Evolutionary conservation across 495 filamentous ascomycete genomes (phyloP).

Genomic region (Penicillium goetzii): DNA sequence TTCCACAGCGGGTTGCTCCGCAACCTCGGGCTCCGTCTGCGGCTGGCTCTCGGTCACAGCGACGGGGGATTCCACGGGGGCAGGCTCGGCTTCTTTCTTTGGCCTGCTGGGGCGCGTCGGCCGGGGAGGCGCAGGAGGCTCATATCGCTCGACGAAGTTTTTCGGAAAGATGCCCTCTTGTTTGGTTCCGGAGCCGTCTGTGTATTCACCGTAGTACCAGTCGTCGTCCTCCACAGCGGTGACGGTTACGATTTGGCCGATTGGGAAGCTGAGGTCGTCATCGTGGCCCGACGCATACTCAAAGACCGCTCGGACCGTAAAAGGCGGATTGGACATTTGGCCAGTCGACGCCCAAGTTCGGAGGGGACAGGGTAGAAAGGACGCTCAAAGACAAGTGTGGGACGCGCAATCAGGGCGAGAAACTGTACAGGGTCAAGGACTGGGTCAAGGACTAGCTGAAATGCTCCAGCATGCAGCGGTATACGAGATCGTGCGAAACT

Average conservation of each 20-base stretch:
- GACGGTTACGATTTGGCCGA: slow-evolving; percentile 90
- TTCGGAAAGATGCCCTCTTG: slow-evolving; percentile 91
- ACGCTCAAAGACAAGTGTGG: slow-evolving; percentile 27
- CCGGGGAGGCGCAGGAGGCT: slow-evolving; percentile 86
- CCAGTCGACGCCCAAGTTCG: slow-evolving; percentile 31
- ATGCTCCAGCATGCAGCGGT: slow-evolving; percentile 27
- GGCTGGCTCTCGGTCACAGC: slow-evolving; percentile 34
- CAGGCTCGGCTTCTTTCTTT: slow-evolving; percentile 69
- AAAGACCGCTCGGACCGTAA: slow-evolving; percentile 93
- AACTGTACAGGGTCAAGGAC: slow-evolving; percentile 29
- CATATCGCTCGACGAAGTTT: slow-evolving; percentile 96
- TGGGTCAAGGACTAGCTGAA: slow-evolving; percentile 21
- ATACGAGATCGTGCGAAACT: slow-evolving; percentile 7
- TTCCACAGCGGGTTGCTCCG: slow-evolving; percentile 34
- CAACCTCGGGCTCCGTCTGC: slow-evolving; percentile 44
- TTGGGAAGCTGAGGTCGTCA: slow-evolving; percentile 86
- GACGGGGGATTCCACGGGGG: slow-evolving; percentile 39
- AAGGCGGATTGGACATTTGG: slow-evolving; percentile 76
- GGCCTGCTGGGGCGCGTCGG: slow-evolving; percentile 70
- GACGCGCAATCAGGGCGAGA: slow-evolving; percentile 20
- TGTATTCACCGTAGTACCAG: slow-evolving; percentile 93
- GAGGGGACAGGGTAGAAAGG: slow-evolving; percentile 26
- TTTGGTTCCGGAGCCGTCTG: slow-evolving; percentile 70
- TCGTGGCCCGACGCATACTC: slow-evolving; percentile 91
- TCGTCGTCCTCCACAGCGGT: slow-evolving; percentile 90